Base-by-base conservation (phyloP, 1,284 basidiomycete genomes). In the Farysia itapuensis region DNA sequence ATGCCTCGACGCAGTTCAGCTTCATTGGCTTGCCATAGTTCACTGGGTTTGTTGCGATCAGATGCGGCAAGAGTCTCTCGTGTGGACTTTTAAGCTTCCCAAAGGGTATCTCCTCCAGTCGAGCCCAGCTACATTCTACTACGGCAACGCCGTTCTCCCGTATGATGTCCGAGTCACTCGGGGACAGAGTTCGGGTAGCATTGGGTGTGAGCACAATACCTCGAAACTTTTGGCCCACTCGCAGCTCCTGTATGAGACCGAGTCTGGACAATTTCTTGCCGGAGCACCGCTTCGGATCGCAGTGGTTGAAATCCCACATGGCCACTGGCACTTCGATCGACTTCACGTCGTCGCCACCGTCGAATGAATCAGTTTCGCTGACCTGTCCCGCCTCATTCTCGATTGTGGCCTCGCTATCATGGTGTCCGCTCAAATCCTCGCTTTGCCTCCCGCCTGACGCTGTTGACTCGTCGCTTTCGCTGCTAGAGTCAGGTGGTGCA, bases 81-180 rank as follows among this genome's bases (percentile, higher is more conserved):
- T 96, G 84, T 0, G 92, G 91, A 60, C 89, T 90, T 16, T 89
- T 84, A 68, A 97, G 94, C 78, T 95, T 96, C 41, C 83, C 81
- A 75, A 95, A 98, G 0, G 94, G 94, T 2, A 97, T 86, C 59
- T 97, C 93, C 42, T 92, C 89, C 6, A 97, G 79, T 16, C 92
- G 82, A 2, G 94, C 94, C 94, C 94, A 98, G 4, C 90, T 93
- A 77, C 92, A 96, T 75, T 98, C 94, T 2, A 98, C 91, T 7
- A 98, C 94, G 0, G 94, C 94, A 1, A 97, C 79, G 0, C 94
- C 94, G 30, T 81, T 81, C 48, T 84, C 81, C 4, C 82, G 80
- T 12, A 97, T 80, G 39, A 93, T 84, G n/a, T 88, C 85, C 14
- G 84, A 83, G 74, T 98, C 94, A 1, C 86, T 83, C 0, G 90